Conservation (phyloP, 164 flowering plant genomes). For the Berberis vulgaris region DNA sequence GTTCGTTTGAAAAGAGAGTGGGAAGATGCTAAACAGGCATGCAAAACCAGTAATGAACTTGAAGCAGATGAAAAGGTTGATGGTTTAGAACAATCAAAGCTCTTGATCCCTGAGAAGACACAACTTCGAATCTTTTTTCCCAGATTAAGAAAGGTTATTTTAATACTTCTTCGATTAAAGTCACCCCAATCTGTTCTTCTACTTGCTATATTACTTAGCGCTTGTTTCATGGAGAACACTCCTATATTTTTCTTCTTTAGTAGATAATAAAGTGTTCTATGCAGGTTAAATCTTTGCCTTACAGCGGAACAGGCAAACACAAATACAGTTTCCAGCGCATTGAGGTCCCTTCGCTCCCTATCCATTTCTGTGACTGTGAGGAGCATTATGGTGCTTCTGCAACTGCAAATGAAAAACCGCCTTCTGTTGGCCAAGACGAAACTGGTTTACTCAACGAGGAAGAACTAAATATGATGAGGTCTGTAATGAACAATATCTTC, state of each 20-base stretch:
- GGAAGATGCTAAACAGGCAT: constrained; percentile 41
- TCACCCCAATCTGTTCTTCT: neutral
- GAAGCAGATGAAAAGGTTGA: constrained; percentile 11
- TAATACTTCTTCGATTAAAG: neutral
- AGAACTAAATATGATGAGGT: constrained; percentile 59
- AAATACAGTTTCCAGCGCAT: constrained; percentile 85
- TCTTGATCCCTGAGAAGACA: constrained; percentile 18
- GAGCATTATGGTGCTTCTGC: constrained; percentile 42
- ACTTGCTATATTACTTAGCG: neutral
- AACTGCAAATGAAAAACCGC: constrained; percentile 11
- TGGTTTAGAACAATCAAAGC: constrained; percentile 14
- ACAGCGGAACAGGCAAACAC: constrained; percentile 82
- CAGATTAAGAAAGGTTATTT: constrained; percentile 47
- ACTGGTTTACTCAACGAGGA: constrained; percentile 31
- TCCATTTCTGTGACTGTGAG: constrained; percentile 85
- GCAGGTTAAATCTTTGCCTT: constrained; percentile 67
- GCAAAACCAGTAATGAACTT: neutral
- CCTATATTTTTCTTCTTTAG: neutral
- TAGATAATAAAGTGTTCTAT: constrained; percentile 1
- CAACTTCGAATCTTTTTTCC: constrained; percentile 64
- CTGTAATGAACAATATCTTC: constrained; percentile 65
- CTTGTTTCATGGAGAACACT: neutral
- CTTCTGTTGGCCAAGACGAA: constrained; percentile 18
- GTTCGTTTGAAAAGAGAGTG: constrained; percentile 60
- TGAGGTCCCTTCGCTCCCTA: constrained; percentile 57